Percentiles rank a stretch among this genome's conserved stretches.
These are phyloP conservation scores for Microsporum canis DNA, from an alignment of 2,329 filamentous ascomycete genomes.

Conservation along the genomic window DNA sequence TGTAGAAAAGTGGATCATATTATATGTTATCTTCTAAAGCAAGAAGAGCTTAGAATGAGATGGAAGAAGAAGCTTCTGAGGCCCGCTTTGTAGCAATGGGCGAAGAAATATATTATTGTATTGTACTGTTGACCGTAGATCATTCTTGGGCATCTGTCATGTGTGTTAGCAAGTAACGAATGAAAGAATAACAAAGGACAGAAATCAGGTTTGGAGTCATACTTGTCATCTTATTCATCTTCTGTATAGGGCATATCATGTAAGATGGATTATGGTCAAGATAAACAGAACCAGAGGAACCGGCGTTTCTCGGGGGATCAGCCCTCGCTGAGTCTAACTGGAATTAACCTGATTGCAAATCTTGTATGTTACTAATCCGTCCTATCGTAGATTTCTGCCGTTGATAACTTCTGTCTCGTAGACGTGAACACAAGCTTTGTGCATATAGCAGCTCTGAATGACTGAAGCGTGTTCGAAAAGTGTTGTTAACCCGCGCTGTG, in stretches of 20 bases:
- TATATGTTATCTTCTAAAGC: too few species aligned
- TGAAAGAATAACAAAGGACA: constrained; percentile 34
- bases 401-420: background rate
- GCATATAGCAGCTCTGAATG: constrained; percentile 7
- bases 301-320: constrained; percentile 6
- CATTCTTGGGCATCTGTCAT: constrained; percentile 23
- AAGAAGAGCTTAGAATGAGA: too few species aligned
- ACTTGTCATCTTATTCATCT: constrained; percentile 33
- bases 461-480: constrained; percentile 32
- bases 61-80: too few species aligned
- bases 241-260: too few species aligned
- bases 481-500: constrained; percentile 25
- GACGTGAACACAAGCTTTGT: background rate
- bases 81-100: too few species aligned
- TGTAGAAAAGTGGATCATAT: too few species aligned
- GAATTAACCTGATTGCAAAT: constrained; percentile 52
- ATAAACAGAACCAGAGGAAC: constrained; percentile 9
- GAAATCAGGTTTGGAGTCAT: constrained; percentile 42
- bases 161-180: constrained; percentile 16
- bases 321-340: constrained; percentile 31
- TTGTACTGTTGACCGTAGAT: constrained; percentile 14
- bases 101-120: too few species aligned
- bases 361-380: constrained; percentile 45
- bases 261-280: constrained; percentile 2
- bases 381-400: constrained; percentile 16